phyloP scores from a whole-genome alignment of 2,329 filamentous ascomycete genomes.

The Septoria petroselini region DNA sequence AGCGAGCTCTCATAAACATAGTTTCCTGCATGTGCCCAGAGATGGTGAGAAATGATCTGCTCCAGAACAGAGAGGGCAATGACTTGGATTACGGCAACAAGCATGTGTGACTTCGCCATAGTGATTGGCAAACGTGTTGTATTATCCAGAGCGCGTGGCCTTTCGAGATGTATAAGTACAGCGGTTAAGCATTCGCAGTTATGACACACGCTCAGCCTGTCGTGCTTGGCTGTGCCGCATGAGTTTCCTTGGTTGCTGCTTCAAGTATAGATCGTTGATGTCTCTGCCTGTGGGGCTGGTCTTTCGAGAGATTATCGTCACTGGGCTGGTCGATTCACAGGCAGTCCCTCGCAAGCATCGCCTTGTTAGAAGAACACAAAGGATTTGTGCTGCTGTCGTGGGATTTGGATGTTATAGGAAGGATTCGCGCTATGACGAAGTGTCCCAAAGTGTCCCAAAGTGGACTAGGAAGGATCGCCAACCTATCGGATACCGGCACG shows the following conservation, averaged over 20 bases:
- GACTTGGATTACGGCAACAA: background rate
- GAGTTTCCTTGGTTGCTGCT: background rate
- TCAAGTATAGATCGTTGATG: no score
- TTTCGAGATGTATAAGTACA: no score
- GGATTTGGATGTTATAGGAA: background rate
- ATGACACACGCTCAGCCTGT: background rate
- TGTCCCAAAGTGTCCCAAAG: background rate
- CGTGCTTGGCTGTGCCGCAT: background rate
- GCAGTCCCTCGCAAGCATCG: no score
- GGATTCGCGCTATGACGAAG: background rate
- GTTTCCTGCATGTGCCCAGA: background rate
- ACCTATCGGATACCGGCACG: background rate
- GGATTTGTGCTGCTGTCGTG: background rate
- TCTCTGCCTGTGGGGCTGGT: no score
- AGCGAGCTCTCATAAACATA: background rate
- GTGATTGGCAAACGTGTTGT: background rate
- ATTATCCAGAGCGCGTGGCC: background rate
- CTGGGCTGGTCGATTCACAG: no score
- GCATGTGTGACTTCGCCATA: slow-evolving; percentile 3
- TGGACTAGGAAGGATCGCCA: background rate
- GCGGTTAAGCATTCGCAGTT: background rate
- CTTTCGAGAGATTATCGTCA: no score
- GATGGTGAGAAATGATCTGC: slow-evolving; percentile 4
- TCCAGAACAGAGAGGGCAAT: background rate
- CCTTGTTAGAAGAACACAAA: no score